A percentile compares a stretch with the other conserved stretches of the same genome.
Evolutionary conservation across 176 grass and related monocot genomes (phyloP).

Genomic region (Phragmites australis): DNA sequence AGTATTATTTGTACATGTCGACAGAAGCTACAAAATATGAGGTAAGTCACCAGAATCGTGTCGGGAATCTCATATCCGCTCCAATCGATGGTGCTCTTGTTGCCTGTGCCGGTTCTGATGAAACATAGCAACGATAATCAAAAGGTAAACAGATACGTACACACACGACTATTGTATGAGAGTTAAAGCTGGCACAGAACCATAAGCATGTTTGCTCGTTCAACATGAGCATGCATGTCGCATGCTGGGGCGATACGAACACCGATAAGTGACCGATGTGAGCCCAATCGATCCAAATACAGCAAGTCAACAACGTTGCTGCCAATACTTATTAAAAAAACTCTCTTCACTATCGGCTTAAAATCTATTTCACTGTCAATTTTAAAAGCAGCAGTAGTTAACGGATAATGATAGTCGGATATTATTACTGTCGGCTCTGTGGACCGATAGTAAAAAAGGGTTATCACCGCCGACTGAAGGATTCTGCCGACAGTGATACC

Average conservation of each 20-base stretch:
- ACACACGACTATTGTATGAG: not conserved
- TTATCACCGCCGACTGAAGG: no score
- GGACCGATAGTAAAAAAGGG: no score
- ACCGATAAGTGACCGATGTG: not conserved
- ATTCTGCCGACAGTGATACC: no score
- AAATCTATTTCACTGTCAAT: no score
- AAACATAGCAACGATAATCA: constrained; percentile 3
- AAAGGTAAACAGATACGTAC: constrained; percentile 7
- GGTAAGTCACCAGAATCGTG: not conserved
- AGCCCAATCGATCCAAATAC: no score
- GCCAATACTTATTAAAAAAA: no score
- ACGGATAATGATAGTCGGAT: no score
- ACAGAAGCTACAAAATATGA: not conserved
- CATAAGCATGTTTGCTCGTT: constrained; percentile 1
- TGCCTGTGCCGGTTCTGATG: constrained; percentile 1
- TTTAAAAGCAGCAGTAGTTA: no score
- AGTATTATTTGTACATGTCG: no score
- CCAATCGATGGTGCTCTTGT: not conserved
- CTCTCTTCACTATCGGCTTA: no score
- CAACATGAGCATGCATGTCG: constrained; percentile 8
- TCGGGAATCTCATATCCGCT: constrained; percentile 1
- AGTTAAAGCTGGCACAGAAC: not conserved
- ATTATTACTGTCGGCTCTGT: no score
- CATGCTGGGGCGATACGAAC: not conserved
- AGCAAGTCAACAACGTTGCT: not conserved